Evolutionary conservation across 2,329 filamentous ascomycete genomes (phyloP).

Genomic region (Phyllosticta capitalensis): DNA sequence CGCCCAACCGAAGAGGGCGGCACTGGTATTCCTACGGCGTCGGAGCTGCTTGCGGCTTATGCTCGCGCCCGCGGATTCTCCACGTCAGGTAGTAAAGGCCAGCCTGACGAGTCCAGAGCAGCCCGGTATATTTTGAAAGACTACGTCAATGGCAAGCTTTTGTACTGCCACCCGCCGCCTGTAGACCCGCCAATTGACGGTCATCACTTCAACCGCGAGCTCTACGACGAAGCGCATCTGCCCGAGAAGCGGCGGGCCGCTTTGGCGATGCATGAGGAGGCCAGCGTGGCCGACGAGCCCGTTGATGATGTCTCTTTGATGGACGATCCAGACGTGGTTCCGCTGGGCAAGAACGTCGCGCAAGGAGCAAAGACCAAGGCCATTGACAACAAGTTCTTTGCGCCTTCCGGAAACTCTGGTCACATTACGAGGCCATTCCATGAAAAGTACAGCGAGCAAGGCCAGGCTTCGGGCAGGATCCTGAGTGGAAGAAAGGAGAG

Average conservation of each 20-base stretch:
- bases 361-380: slow-evolving; percentile 64
- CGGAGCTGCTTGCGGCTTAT: slow-evolving; percentile 78
- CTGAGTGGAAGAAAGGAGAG: slow-evolving; percentile 76
- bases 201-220: slow-evolving; percentile 72
- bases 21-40: slow-evolving; percentile 72
- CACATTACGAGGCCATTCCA: slow-evolving; percentile 76
- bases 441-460: slow-evolving; percentile 80
- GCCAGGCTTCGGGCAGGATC: slow-evolving; percentile 49
- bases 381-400: slow-evolving; percentile 88
- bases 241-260: slow-evolving; percentile 69
- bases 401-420: slow-evolving; percentile 50
- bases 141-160: slow-evolving; percentile 91
- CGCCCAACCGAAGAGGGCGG: slow-evolving; percentile 85
- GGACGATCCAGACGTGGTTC: slow-evolving; percentile 43
- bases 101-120: slow-evolving; percentile 87
- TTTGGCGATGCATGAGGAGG: slow-evolving; percentile 39
- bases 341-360: slow-evolving; percentile 19
- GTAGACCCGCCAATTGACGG: slow-evolving; percentile 54
- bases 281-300: slow-evolving; percentile 29
- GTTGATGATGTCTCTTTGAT: slow-evolving; percentile 32
- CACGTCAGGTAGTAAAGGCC: slow-evolving; percentile 71
- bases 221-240: slow-evolving; percentile 76
- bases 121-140: slow-evolving; percentile 88
- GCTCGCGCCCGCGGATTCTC: slow-evolving; percentile 83
- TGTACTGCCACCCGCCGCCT: slow-evolving; percentile 85